A percentile compares a stretch with the other conserved stretches of the same genome.
phyloP scores from a whole-genome alignment of 805 yeast genomes.

The Ogataea salicorniae region DNA sequence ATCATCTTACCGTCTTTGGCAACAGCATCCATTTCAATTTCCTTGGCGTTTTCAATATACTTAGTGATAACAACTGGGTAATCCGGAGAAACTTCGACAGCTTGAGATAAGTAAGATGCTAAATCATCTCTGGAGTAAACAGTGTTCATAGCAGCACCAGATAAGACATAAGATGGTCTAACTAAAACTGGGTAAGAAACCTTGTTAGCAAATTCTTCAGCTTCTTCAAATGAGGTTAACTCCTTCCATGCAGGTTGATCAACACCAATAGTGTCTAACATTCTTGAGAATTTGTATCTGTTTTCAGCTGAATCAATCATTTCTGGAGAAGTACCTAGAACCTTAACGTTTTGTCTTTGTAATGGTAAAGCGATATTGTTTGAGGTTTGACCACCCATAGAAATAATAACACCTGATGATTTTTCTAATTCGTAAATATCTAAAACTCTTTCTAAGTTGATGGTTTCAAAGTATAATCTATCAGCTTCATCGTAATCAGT shows the following conservation, averaged over 20 bases:
- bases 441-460: slow-evolving; percentile 87
- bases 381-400: slow-evolving; percentile 99
- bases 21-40: slow-evolving; percentile 98
- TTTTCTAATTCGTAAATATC: slow-evolving; percentile 92
- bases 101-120: slow-evolving; percentile 83
- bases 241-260: slow-evolving; percentile 99
- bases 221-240: slow-evolving; percentile 86
- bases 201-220: slow-evolving; percentile 84
- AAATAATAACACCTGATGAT: slow-evolving; percentile 86
- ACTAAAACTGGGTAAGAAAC: slow-evolving; percentile 94
- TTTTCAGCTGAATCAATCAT: slow-evolving; percentile 98
- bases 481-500: slow-evolving; percentile 99
- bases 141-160: slow-evolving; percentile 99
- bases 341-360: slow-evolving; percentile 91
- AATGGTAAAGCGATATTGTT: slow-evolving; percentile 91
- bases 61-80: slow-evolving; percentile 97
- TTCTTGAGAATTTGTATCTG: slow-evolving; percentile 95
- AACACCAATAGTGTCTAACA: slow-evolving; percentile 93
- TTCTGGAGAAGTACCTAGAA: slow-evolving; percentile 95
- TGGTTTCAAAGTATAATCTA: slow-evolving; percentile 91
- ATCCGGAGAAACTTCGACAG: slow-evolving; percentile 96
- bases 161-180: slow-evolving; percentile 93
- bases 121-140: slow-evolving; percentile 87
- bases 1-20: slow-evolving; percentile 91
- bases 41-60: slow-evolving; percentile 94